Evolutionary conservation across 2,329 filamentous ascomycete species (phyloP), one percentile per base, ranked within the genome.

Genomic region (Ascocoryne sarcoides): DNA sequence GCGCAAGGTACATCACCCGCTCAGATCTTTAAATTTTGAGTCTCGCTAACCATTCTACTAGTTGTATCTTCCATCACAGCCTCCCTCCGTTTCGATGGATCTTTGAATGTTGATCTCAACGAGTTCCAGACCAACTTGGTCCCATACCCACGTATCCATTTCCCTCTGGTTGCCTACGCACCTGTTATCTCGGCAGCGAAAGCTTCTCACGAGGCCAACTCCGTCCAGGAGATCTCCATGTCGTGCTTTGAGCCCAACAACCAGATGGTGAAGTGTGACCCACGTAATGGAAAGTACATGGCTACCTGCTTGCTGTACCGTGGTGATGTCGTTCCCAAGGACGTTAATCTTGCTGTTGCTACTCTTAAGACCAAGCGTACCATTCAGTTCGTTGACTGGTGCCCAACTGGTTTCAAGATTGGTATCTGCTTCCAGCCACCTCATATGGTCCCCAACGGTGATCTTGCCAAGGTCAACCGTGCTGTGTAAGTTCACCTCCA

Each of bases 41-140:
- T 26, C 7, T 7, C 12, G 12, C 23, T 26, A 26, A 26, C 12
- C 7, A 7, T 7, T 12, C 7, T 7, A 26, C 12, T 26, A 26
- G 76, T 82, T 42, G 76, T 82, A 50, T 78, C 73, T 62, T 79
- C 75, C 21, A 79, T 82, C 53, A 81, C 77, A 21, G 76, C 75
- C 28, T 77, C 73, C 48, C 63, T 82, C 48, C 69, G 77, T 38
- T 82, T 81, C 48, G 76, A 80, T 53, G 77, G 77, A 53, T 75
- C 75, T 34, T 67, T 82, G 55, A 82, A 82, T 48, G 77, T 82
- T 56, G 77, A 82, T 60, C 60, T 82, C 56, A 77, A 76, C 56
- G 77, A 82, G 58, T 82, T 82, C 67, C 77, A 82, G 63, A 82
- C 77, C 51, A 82, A 82, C 60, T 61, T 82, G 61, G 77, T 81